A percentile compares a stretch with the other conserved stretches of the same genome.
These are phyloP conservation scores for Salix purpurea DNA, from an alignment of 345 rosid genomes.

Conservation along the genomic window DNA sequence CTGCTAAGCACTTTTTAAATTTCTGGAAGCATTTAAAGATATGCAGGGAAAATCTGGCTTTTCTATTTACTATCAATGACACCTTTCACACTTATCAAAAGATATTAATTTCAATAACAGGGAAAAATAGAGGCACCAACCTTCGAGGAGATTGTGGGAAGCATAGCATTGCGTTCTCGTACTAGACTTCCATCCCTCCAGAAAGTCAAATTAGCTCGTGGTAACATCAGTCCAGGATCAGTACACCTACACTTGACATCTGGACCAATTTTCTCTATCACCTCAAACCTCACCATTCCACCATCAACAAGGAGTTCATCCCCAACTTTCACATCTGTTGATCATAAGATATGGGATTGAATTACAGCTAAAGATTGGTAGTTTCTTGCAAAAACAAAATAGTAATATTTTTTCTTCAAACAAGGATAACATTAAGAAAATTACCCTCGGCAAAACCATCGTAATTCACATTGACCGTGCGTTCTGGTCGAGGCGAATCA, in stretches of 20 bases:
- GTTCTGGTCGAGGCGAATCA: constrained; percentile 64
- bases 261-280: constrained; percentile 92
- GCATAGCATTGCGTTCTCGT: constrained; percentile 98
- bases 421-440: background rate
- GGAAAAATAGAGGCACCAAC: constrained; percentile 22
- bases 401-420: background rate
- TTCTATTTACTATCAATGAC: too few relatives aligned
- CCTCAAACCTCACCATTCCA: constrained; percentile 99
- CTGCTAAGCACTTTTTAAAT: background rate
- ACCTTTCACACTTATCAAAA: background rate
- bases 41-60: too few relatives aligned
- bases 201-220: constrained; percentile 96
- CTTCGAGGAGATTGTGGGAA: constrained; percentile 94
- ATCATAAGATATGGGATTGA: background rate
- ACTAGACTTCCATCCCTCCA: constrained; percentile 99
- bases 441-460: constrained; percentile 98
- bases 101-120: background rate
- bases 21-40: too few relatives aligned
- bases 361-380: background rate
- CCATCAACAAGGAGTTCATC: constrained; percentile 97
- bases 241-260: constrained; percentile 93
- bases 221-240: constrained; percentile 92
- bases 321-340: constrained; percentile 78
- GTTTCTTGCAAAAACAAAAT: background rate
- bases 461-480: constrained; percentile 80